Base-by-base conservation (phyloP, 73 alveolate genomes). In the Paramecium caudatum region DNA sequence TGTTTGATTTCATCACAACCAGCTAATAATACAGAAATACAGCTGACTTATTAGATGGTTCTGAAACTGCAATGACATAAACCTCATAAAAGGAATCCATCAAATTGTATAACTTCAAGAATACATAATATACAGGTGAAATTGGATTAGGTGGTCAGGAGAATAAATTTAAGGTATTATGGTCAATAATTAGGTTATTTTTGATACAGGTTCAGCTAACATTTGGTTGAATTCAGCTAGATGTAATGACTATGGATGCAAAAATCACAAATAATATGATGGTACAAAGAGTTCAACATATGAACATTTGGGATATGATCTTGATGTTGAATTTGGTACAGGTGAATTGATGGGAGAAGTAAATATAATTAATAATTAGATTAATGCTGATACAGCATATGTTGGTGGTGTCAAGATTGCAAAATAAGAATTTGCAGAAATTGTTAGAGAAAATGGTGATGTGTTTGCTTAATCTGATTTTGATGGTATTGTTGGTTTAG, bases 401-500 rank as follows among this genome's bases (percentile, higher is more conserved):
- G 48, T 96, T 45, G 97, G 96, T 19, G 93, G 93, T 27, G 47
- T 92, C 5, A 90, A 84, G 41, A 61, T 96, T 32, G 55, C 82
- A 9, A 63, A 82, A 78, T 94, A 96, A 70, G 68, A 61, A 32
- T 93, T 96, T 84, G 98, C 95, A 4, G 98, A 94, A 81, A 93
- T 96, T 41, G 93, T 93, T 19, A 74, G 94, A 69, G 96, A 93
- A 69, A 87, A 91, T 17, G 97, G 97, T 21, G 93, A 91, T 34
- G 95, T 94, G 30, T 94, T 95, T 61, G 92, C 85, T 25, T 19
- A 94, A 37, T 36, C 91, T 15, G 91, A 65, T 32, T 95, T 92
- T 81, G 94, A 91, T 90, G 98, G 97, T 25, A 92, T 95, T 48
- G 91, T 95, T 9, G 98, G 98, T 16, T 80, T 95, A 74, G 98